Percentiles rank a stretch among this genome's conserved stretches.
Conservation (phyloP, 1,284 basidiomycete species). For the Bjerkandera adusta region DNA sequence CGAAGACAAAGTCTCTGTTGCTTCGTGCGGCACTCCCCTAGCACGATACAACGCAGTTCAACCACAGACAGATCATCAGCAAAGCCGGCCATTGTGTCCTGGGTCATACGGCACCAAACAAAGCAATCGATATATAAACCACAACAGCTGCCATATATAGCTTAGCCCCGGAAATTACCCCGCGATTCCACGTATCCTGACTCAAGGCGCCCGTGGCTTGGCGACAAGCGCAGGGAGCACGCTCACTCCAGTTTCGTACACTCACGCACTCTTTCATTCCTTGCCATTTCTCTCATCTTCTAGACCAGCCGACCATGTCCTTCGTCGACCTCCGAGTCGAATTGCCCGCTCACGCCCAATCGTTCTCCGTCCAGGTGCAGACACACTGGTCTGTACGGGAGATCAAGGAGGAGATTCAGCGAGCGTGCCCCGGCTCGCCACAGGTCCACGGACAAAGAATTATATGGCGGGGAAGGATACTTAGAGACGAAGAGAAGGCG, state of each 20-base stretch:
- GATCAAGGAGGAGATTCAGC: conserved; percentile 65
- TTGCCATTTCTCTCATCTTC: conserved; percentile 10
- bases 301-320: conserved; percentile 31
- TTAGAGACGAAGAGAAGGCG: conserved; percentile 64
- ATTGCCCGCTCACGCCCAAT: conserved; percentile 68
- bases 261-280: conserved; percentile 6
- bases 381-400: conserved; percentile 50
- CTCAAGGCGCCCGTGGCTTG: conserved; percentile 5
- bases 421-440: conserved; percentile 62
- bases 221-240: conserved; percentile 18
- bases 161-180: too few species aligned
- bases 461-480: conserved; percentile 69
- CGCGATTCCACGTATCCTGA: conserved; percentile 5
- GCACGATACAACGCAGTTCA: too few species aligned
- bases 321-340: conserved; percentile 62
- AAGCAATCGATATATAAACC: background rate
- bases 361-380: conserved; percentile 56
- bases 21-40: too few species aligned
- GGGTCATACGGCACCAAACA: too few species aligned
- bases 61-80: background rate
- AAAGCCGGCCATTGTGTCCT: background rate
- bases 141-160: conserved; percentile 6
- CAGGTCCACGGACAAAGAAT: conserved; percentile 67
- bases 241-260: conserved; percentile 3
- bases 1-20: background rate